Conservation (phyloP, 2,329 filamentous ascomycete species). For the Cercospora sp. region DNA sequence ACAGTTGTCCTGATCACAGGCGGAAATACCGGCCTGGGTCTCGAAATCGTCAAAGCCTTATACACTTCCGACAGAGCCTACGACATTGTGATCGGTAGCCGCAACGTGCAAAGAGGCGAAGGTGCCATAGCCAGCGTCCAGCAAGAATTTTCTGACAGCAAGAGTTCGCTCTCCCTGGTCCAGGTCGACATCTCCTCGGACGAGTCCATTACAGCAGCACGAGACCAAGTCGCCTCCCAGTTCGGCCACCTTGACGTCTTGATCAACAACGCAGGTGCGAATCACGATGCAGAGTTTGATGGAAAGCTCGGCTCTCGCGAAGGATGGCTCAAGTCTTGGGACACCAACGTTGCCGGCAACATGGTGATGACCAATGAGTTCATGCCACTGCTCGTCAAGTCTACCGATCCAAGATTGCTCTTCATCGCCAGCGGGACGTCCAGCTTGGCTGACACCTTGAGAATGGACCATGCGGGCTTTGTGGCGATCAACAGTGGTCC, state of each 20-base stretch:
- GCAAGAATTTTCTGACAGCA: constrained; percentile 43
- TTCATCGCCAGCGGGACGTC: constrained; percentile 48
- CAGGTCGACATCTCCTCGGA: constrained; percentile 58
- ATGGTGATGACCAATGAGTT: constrained; percentile 41
- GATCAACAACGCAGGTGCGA: constrained; percentile 58
- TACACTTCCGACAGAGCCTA: constrained; percentile 52
- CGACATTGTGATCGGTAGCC: constrained; percentile 57
- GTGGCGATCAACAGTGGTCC: constrained; percentile 29
- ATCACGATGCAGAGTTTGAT: constrained; percentile 45
- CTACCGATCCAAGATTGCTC: constrained; percentile 39
- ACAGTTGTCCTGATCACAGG: constrained; percentile 60
- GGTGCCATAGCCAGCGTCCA: constrained; percentile 47
- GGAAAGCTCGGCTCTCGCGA: constrained; percentile 39
- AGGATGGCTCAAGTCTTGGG: constrained; percentile 41
- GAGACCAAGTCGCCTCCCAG: constrained; percentile 45
- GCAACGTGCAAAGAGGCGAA: constrained; percentile 54
- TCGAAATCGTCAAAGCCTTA: constrained; percentile 58
- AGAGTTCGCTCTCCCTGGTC: constrained; percentile 49
- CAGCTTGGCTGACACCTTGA: constrained; percentile 40
- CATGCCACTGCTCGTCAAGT: constrained; percentile 43
- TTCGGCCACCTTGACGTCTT: constrained; percentile 54
- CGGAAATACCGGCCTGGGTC: constrained; percentile 58
- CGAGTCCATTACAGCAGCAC: constrained; percentile 51
- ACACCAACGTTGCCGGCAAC: constrained; percentile 43
- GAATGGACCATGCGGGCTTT: constrained; percentile 32